Evolutionary conservation across 164 flowering plant species (phyloP).

Genomic region (Stephania cephalantha): DNA sequence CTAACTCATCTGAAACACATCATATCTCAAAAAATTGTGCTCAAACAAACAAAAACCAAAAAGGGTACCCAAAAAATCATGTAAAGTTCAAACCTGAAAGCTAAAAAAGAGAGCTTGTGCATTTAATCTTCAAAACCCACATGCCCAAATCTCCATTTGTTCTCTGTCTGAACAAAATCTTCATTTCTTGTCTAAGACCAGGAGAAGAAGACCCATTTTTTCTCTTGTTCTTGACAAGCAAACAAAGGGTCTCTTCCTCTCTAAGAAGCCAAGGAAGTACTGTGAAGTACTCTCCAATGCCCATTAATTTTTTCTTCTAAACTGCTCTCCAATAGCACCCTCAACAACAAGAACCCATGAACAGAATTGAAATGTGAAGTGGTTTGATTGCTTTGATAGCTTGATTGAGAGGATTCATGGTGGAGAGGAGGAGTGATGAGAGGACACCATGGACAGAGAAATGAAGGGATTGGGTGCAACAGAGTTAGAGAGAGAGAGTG

Average conservation of each 20-base stretch:
- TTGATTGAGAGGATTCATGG: background rate
- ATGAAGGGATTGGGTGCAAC: background rate
- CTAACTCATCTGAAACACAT: background rate
- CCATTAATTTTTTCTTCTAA: constrained; percentile 4
- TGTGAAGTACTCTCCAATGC: background rate
- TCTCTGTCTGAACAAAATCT: background rate
- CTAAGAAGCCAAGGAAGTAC: background rate
- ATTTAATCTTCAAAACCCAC: constrained; percentile 6
- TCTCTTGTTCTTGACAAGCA: background rate
- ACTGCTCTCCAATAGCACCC: background rate
- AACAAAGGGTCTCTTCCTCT: background rate
- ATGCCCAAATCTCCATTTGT: background rate
- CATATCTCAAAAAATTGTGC: background rate
- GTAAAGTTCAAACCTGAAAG: constrained; percentile 8
- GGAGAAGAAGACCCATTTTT: background rate
- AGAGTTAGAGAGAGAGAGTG: constrained; percentile 21
- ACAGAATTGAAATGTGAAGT: background rate
- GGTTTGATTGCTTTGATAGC: background rate
- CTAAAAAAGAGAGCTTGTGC: background rate
- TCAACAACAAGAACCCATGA: background rate
- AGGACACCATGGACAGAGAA: background rate
- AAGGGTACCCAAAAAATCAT: background rate
- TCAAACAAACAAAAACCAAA: constrained; percentile 1
- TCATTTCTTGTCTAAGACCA: constrained; percentile 3
- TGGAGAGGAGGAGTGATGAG: background rate